These are phyloP conservation scores for Paramecium biaurelia DNA, from an alignment of 73 alveolate genomes.

Conservation along the genomic window DNA sequence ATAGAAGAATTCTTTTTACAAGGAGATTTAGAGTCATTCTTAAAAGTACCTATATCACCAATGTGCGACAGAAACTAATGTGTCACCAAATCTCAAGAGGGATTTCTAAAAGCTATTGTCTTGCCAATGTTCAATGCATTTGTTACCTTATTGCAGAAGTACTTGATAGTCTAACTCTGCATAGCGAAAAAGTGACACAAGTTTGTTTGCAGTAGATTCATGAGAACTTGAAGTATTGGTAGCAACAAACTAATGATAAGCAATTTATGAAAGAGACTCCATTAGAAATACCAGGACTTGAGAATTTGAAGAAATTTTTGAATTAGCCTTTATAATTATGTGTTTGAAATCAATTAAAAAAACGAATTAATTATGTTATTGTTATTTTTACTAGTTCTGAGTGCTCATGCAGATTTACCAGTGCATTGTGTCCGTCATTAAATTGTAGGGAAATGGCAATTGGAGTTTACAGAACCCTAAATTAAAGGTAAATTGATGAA, in stretches of 20 bases:
- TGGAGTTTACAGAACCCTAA: slow-evolving; percentile 22
- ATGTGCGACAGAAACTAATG: slow-evolving; percentile 50
- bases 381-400: neutral
- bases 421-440: slow-evolving; percentile 36
- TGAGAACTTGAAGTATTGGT: slow-evolving; percentile 25
- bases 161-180: neutral
- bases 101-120: slow-evolving; percentile 41
- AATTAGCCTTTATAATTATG: neutral
- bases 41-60: slow-evolving; percentile 41
- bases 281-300: neutral
- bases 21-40: slow-evolving; percentile 52
- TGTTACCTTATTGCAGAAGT: neutral
- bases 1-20: slow-evolving; percentile 49
- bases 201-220: neutral
- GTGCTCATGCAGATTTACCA: slow-evolving; percentile 23
- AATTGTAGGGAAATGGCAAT: slow-evolving; percentile 16
- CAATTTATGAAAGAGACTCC: slow-evolving; percentile 19
- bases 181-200: neutral
- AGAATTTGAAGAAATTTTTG: neutral
- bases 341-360: neutral
- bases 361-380: slow-evolving; percentile 7
- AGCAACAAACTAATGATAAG: neutral
- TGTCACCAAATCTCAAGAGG: slow-evolving; percentile 36
- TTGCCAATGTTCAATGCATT: slow-evolving; percentile 38
- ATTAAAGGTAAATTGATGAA: neutral